Evolutionary conservation across 148 eudicot genomes (phyloP).

Genomic region (Polygonum aviculare): DNA sequence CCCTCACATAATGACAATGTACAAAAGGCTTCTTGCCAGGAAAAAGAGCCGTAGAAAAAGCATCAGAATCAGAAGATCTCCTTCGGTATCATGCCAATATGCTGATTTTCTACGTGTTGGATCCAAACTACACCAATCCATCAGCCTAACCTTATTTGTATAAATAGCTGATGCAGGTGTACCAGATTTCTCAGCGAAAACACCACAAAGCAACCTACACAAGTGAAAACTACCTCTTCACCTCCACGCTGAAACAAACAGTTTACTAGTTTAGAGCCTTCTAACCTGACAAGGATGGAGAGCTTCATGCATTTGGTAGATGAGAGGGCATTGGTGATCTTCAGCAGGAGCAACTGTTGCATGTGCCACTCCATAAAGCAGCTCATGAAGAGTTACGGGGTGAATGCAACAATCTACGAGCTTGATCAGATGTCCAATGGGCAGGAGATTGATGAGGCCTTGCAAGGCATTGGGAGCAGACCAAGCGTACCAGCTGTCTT

Average conservation of each 20-base stretch:
- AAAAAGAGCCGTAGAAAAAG: background rate
- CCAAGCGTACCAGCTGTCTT: conserved; percentile 7
- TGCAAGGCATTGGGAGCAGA: conserved; percentile 21
- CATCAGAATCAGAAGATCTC: conserved; percentile 1
- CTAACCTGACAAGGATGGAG: conserved; percentile 22
- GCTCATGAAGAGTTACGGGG: conserved; percentile 2
- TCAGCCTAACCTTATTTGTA: background rate
- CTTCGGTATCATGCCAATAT: conserved; percentile 8
- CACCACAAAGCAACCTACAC: background rate
- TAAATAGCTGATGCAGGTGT: conserved; percentile 1
- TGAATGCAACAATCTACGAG: conserved; percentile 5
- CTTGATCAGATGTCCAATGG: background rate
- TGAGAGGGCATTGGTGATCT: conserved; percentile 5
- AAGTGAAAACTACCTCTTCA: background rate
- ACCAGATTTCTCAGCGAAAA: background rate
- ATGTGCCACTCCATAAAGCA: conserved; percentile 11
- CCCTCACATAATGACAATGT: background rate
- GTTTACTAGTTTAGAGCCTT: background rate
- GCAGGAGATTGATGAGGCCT: background rate
- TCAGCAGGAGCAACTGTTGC: conserved; percentile 9
- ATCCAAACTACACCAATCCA: background rate
- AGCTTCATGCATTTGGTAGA: conserved; percentile 30
- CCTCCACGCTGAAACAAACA: background rate
- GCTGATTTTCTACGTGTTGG: background rate
- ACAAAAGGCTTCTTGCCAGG: background rate